Percentiles rank a stretch among this genome's conserved stretches.
Evolutionary conservation across 768 basidiomycete genomes (phyloP).

Genomic region (Suillus alpinus): DNA sequence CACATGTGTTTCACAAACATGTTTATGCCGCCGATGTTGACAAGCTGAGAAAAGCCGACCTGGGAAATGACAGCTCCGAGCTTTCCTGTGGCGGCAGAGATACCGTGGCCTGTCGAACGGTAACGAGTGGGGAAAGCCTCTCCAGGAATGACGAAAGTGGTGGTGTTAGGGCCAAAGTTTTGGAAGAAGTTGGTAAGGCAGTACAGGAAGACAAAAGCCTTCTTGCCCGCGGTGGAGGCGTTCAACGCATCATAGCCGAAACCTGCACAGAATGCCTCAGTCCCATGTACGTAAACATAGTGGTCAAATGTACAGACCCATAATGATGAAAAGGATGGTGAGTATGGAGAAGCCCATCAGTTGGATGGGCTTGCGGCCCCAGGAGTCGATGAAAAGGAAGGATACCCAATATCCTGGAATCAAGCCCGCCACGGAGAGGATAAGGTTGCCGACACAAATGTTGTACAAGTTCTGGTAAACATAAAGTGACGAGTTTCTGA

Average conservation of each 20-base stretch:
- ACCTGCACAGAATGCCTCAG: slow-evolving; percentile 36
- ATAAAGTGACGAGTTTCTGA: slow-evolving; percentile 27
- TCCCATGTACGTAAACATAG: background rate
- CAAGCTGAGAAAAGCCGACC: slow-evolving; percentile 68
- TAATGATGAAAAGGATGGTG: slow-evolving; percentile 61
- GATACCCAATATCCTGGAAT: slow-evolving; percentile 71
- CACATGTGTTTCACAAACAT: slow-evolving; percentile 68
- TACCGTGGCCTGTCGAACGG: slow-evolving; percentile 81
- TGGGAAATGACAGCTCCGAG: slow-evolving; percentile 80
- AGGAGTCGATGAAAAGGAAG: slow-evolving; percentile 65
- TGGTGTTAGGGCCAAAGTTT: slow-evolving; percentile 82
- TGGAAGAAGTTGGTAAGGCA: slow-evolving; percentile 89
- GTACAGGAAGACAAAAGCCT: slow-evolving; percentile 80
- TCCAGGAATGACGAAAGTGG: slow-evolving; percentile 79
- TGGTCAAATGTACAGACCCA: slow-evolving; percentile 48
- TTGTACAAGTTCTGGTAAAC: slow-evolving; percentile 63
- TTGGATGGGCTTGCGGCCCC: slow-evolving; percentile 84
- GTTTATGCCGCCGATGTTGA: slow-evolving; percentile 66
- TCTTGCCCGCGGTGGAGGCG: slow-evolving; percentile 37
- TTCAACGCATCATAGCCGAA: slow-evolving; percentile 63
- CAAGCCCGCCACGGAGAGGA: slow-evolving; percentile 73
- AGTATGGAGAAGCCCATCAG: slow-evolving; percentile 73
- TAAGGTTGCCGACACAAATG: slow-evolving; percentile 70
- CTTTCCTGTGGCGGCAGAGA: slow-evolving; percentile 81
- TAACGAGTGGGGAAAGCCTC: slow-evolving; percentile 89